Conservation (phyloP, 2,329 filamentous ascomycete genomes). For the Pestalotiopsis sp. region DNA sequence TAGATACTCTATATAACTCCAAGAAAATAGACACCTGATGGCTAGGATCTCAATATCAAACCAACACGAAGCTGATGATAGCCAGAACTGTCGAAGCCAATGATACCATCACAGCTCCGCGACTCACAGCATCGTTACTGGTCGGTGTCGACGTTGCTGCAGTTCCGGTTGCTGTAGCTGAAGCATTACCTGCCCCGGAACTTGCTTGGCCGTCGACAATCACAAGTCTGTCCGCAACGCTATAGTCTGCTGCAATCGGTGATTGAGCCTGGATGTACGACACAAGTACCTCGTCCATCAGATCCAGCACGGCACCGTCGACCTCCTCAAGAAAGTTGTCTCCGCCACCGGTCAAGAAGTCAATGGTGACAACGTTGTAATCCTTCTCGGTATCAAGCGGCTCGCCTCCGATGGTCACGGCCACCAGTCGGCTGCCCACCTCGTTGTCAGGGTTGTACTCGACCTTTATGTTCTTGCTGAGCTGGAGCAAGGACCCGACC, state of each 20-base stretch:
- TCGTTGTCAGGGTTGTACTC: constrained; percentile 54
- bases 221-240: constrained; percentile 48
- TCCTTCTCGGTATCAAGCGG: constrained; percentile 44
- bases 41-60: neutral
- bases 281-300: constrained; percentile 50
- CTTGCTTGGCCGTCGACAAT: constrained; percentile 22
- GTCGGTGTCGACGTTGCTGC: neutral
- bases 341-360: constrained; percentile 62
- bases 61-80: neutral
- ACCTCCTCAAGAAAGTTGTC: constrained; percentile 56
- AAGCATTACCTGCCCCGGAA: neutral
- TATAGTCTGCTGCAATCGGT: constrained; percentile 43
- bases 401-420: constrained; percentile 49
- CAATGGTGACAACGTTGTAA: constrained; percentile 62
- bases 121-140: neutral
- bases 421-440: constrained; percentile 51
- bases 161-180: constrained; percentile 2
- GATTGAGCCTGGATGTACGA: constrained; percentile 47
- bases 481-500: constrained; percentile 61
- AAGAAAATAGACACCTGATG: neutral
- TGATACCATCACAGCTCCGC: neutral
- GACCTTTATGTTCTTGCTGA: constrained; percentile 56
- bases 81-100: neutral
- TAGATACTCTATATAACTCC: too few species aligned
- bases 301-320: constrained; percentile 43